These are phyloP conservation scores for Hemerocallis citrina DNA, from an alignment of 106 monocot species.

Conservation along the genomic window DNA sequence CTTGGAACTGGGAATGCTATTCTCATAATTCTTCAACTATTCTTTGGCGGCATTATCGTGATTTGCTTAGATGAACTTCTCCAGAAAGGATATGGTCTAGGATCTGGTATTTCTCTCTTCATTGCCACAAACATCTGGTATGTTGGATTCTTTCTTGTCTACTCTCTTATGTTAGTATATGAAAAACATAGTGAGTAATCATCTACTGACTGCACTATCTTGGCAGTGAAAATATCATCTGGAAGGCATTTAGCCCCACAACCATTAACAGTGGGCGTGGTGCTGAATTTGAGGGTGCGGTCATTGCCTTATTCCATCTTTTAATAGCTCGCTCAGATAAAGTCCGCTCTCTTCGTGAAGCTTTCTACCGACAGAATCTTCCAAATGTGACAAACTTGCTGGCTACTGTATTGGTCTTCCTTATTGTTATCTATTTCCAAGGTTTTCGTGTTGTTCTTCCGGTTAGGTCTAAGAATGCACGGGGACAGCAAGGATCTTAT, in stretches of 20 bases:
- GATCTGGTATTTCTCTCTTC: slow-evolving; percentile 17
- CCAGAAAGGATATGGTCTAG: slow-evolving; percentile 8
- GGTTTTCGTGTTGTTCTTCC: slow-evolving; percentile 26
- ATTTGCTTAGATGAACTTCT: slow-evolving; percentile 10
- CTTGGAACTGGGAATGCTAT: slow-evolving; percentile 22
- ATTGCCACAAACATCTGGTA: slow-evolving; percentile 24
- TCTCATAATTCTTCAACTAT: slow-evolving; percentile 16
- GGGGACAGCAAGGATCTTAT: slow-evolving; percentile 7
- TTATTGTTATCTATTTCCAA: slow-evolving; percentile 25
- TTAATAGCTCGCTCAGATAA: slow-evolving; percentile 20
- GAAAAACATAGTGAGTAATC: no score
- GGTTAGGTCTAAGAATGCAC: slow-evolving; percentile 26
- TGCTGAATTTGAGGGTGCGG: slow-evolving; percentile 23
- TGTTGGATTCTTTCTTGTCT: slow-evolving; percentile 2
- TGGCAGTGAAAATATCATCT: slow-evolving; percentile 25
- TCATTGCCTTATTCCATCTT: slow-evolving; percentile 24
- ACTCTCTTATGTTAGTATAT: not conserved
- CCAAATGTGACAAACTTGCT: slow-evolving; percentile 24
- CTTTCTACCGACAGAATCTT: slow-evolving; percentile 12
- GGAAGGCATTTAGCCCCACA: slow-evolving; percentile 14
- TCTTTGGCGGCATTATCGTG: slow-evolving; percentile 3
- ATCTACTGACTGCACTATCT: not conserved
- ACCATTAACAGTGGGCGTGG: slow-evolving; percentile 20
- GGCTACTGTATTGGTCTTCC: slow-evolving; percentile 19
- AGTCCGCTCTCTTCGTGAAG: slow-evolving; percentile 13